These are phyloP conservation scores for Plantago lanceolata DNA, from an alignment of 305 asterid species.

Conservation along the genomic window DNA sequence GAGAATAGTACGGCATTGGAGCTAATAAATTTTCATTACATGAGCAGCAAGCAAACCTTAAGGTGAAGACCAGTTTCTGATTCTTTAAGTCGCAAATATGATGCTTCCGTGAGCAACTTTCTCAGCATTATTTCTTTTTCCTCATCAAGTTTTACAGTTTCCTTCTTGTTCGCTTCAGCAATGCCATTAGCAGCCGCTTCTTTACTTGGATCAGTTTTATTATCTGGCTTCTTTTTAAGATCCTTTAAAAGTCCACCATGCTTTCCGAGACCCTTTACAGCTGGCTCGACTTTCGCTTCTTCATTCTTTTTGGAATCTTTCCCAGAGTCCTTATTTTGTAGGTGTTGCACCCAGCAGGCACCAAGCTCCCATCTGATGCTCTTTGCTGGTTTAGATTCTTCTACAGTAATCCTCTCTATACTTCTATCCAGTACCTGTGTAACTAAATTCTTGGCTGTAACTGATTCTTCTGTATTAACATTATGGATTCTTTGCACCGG, in stretches of 20 bases:
- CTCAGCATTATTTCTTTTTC: conserved; percentile 57
- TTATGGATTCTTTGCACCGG: conserved; percentile 54
- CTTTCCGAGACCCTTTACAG: conserved; percentile 87
- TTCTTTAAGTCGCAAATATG: conserved; percentile 77
- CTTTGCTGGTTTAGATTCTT: conserved; percentile 43
- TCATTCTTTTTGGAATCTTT: conserved; percentile 60
- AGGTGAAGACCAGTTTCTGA: conserved; percentile 88
- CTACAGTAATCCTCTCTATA: conserved; percentile 48
- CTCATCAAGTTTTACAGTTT: conserved; percentile 48
- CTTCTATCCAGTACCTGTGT: conserved; percentile 59
- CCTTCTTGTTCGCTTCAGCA: conserved; percentile 42
- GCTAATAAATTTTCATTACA: conserved; percentile 23
- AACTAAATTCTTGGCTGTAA: conserved; percentile 41
- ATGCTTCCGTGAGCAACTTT: conserved; percentile 57
- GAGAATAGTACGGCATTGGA: conserved; percentile 15
- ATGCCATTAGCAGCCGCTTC: conserved; percentile 36
- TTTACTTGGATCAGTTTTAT: conserved; percentile 42
- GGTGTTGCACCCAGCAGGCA: conserved; percentile 91
- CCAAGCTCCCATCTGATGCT: conserved; percentile 91
- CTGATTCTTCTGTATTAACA: conserved; percentile 51
- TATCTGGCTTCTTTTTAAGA: conserved; percentile 62
- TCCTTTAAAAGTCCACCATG: conserved; percentile 73
- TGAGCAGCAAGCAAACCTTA: conserved; percentile 44
- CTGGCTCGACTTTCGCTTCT: conserved; percentile 64
- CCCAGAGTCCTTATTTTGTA: conserved; percentile 65